phyloP scores from a whole-genome alignment of 139 green algal genomes.

The Diplosphaera chodatii region DNA sequence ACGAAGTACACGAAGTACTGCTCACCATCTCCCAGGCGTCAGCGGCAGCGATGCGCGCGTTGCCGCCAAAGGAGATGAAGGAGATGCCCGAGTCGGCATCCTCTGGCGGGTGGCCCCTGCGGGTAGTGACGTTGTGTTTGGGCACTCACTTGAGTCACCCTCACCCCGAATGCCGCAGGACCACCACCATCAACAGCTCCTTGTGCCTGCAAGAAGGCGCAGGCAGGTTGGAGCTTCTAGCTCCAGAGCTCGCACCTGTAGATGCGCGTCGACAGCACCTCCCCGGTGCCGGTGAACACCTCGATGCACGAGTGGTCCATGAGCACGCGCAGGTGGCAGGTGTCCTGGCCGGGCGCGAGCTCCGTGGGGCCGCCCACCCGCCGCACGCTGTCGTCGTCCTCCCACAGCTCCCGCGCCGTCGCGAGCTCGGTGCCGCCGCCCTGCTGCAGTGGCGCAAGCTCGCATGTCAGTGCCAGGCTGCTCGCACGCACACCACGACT shows the following conservation, averaged over 20 bases:
- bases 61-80: conserved; percentile 54
- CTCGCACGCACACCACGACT: too few relatives aligned
- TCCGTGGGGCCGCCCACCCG: conserved; percentile 53
- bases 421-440: neutral
- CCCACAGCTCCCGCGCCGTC: neutral
- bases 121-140: too few relatives aligned
- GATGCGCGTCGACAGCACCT: conserved; percentile 65
- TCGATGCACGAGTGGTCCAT: conserved; percentile 73
- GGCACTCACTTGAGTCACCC: too few relatives aligned
- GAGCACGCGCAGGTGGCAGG: conserved; percentile 53
- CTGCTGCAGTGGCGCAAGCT: conserved; percentile 9
- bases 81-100: conserved; percentile 52
- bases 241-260: conserved; percentile 55
- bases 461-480: conserved; percentile 4
- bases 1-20: too few relatives aligned
- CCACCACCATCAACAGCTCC: too few relatives aligned
- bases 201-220: too few relatives aligned
- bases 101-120: conserved; percentile 39
- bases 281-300: conserved; percentile 38
- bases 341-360: conserved; percentile 14
- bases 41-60: conserved; percentile 23
- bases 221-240: too few relatives aligned
- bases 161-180: too few relatives aligned
- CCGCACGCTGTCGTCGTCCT: conserved; percentile 10
- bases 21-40: conserved; percentile 43